A percentile compares a stretch with the other conserved stretches of the same genome.
Evolutionary conservation across 306 rosid species (phyloP).

Genomic region (Aeschynomene evenia): DNA sequence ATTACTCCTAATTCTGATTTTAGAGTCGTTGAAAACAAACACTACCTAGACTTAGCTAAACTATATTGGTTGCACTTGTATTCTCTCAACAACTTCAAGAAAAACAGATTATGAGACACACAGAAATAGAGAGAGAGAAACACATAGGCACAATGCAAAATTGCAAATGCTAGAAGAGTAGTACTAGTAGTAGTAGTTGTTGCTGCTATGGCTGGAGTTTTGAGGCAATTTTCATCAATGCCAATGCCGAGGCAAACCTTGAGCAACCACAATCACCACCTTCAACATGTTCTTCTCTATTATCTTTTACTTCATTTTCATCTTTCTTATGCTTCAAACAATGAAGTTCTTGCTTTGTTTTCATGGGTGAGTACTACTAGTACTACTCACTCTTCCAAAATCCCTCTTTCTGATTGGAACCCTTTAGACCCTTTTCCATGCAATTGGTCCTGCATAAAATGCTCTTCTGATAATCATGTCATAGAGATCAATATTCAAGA

Average conservation of each 20-base stretch:
- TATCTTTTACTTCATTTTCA: conserved; percentile 21
- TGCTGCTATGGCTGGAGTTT: conserved; percentile 65
- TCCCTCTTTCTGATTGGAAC: conserved; percentile 54
- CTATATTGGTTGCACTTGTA: no score
- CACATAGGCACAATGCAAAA: conserved; percentile 61
- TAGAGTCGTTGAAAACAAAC: no score
- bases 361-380: conserved; percentile 54
- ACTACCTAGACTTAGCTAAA: no score
- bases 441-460: conserved; percentile 64
- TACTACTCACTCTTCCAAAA: conserved; percentile 26
- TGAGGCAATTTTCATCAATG: conserved; percentile 72
- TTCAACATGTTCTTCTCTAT: not conserved
- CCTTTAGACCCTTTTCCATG: conserved; percentile 65
- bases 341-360: conserved; percentile 52
- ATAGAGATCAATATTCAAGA: conserved; percentile 58
- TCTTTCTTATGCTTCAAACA: conserved; percentile 35
- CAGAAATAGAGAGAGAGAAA: conserved; percentile 4
- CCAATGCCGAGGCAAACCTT: conserved; percentile 57
- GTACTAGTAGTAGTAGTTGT: no score
- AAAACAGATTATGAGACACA: no score
- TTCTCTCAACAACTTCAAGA: no score
- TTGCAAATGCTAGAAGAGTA: conserved; percentile 64
- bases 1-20: no score
- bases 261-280: conserved; percentile 31
- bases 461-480: conserved; percentile 57